Evolutionary conservation across 1,284 basidiomycete genomes (phyloP), one percentile per base, ranked within the genome.

Genomic region (Sanghuangporus sanghuang): DNA sequence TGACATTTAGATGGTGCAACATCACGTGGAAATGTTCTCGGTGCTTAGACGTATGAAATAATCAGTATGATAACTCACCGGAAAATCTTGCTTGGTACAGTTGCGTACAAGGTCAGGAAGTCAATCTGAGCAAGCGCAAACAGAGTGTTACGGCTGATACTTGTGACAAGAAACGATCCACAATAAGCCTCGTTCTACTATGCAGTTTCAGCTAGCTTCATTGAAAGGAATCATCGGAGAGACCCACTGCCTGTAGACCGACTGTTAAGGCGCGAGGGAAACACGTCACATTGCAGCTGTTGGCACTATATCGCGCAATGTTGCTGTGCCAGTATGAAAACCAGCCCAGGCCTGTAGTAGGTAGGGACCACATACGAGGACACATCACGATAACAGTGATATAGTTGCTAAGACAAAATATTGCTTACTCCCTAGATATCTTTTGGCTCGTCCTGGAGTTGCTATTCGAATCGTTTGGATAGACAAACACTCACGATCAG

Each of bases 1-100:
- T 65, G 48, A 65, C n/a, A 35, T 54, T 62, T 44, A 65, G 39
- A 49, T 62, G 64, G 46, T 52, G 58, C n/a, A 60, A 60, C 54
- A 62, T 61, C 59, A 60, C 62, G 42, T 9, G 12, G 18, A 16
- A 53, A 14, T 50, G 21, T 12, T 58, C 12, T 23, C 11, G 6
- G n/a, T 59, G 27, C 9, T 11, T 9, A 6, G 27, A 12, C 14
- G 48, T 3, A 54, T n/a, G 38, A 12, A 32, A 35, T 42, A 7
- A n/a, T 27, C n/a, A 44, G 16, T 14, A 8, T 36, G 35, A 12
- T 27, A 60, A 32, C 58, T 18, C 12, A 64, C 63, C 59, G 60
- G 40, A 56, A 64, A 14, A 55, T 61, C 38, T 64, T 59, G 4
- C 39, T n/a, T n/a, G n/a, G n/a, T n/a, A n/a, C n/a, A n/a, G n/a